These are phyloP conservation scores for Mollisia scopiformis DNA, from an alignment of 2,329 filamentous ascomycete species.

Conservation along the genomic window DNA sequence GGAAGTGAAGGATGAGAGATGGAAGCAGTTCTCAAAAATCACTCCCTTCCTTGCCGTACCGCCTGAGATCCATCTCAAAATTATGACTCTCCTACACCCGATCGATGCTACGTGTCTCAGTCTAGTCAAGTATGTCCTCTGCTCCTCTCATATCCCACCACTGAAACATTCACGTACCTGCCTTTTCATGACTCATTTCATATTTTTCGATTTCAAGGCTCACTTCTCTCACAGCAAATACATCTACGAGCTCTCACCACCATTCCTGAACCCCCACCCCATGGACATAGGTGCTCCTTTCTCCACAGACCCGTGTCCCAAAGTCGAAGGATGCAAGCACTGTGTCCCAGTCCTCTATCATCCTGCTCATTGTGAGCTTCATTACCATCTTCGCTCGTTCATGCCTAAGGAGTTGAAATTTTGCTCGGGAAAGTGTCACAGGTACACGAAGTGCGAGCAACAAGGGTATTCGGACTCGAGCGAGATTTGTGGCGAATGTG, in stretches of 20 bases:
- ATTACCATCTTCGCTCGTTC: conserved; percentile 28
- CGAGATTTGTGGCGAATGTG: conserved; percentile 20
- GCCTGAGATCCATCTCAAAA: conserved; percentile 24
- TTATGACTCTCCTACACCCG: conserved; percentile 24
- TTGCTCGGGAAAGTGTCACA: conserved; percentile 22
- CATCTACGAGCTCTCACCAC: conserved; percentile 19
- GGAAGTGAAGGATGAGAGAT: conserved; percentile 4
- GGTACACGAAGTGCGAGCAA: conserved; percentile 15
- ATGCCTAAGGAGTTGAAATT: conserved; percentile 22
- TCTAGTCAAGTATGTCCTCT: conserved; percentile 23
- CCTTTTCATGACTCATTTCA: conserved; percentile 7
- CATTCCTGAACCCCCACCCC: background rate
- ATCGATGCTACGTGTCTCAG: conserved; percentile 27
- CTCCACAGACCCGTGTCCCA: conserved; percentile 13
- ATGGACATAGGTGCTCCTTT: conserved; percentile 23
- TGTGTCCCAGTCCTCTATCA: conserved; percentile 31
- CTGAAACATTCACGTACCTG: background rate
- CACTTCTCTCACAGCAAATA: conserved; percentile 18
- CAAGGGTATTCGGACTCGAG: background rate
- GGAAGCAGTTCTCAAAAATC: background rate
- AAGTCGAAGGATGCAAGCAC: conserved; percentile 21
- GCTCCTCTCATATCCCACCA: background rate
- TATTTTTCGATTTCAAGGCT: background rate
- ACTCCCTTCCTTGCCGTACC: conserved; percentile 19
- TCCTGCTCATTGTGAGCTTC: conserved; percentile 33